These are phyloP conservation scores for cucumber (Cucumis sativus) DNA, from an alignment of 306 rosid genomes.

Conservation along the genomic window DNA sequence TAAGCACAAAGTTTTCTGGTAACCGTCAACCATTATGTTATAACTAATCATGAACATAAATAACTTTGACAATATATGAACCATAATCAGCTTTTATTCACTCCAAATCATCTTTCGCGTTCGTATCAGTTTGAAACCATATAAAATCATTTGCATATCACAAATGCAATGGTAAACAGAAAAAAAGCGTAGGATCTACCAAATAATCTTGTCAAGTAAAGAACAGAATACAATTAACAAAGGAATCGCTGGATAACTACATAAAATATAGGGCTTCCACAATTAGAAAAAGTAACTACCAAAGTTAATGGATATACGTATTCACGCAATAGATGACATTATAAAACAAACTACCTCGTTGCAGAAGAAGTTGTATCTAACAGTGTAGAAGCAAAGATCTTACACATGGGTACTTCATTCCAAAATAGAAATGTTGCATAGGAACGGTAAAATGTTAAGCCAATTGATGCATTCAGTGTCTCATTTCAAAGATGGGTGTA, in stretches of 20 bases:
- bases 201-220: background rate
- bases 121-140: background rate
- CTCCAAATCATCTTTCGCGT: background rate
- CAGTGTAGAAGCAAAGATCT: background rate
- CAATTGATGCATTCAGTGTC: background rate
- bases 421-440: background rate
- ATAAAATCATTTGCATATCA: background rate
- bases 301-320: background rate
- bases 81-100: background rate
- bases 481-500: background rate
- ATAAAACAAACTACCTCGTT: background rate
- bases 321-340: background rate
- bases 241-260: too few species aligned
- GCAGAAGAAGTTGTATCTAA: background rate
- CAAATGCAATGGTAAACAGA: background rate
- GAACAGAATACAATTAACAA: background rate
- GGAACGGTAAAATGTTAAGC: background rate
- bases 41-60: background rate
- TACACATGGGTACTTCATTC: background rate
- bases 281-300: background rate
- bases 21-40: background rate
- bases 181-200: background rate
- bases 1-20: background rate
- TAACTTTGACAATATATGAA: background rate
- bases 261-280: background rate